Base-by-base conservation (phyloP, 371 early-diverging fungal species). In the Mortierella sp. region DNA sequence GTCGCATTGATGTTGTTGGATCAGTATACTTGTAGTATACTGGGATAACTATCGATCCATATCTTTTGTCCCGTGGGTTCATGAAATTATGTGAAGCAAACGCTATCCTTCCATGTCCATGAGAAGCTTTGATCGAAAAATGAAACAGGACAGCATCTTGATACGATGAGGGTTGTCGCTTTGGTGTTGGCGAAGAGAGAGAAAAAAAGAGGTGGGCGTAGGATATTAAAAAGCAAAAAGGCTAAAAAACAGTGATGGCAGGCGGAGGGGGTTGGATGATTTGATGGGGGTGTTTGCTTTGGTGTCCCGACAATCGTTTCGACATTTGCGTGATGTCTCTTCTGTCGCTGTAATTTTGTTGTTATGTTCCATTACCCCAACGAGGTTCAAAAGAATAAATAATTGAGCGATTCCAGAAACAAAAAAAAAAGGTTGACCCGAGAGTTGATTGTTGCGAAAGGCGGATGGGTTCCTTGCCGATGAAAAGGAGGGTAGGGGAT, bases 381-480 rank as follows among this genome's bases (percentile, higher is more conserved):
- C 35, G 24, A 41, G 41, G 68, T 48, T 14, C 1, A 21, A 51
- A 41, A 68, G 21, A 38, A 65, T 38, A 68, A 65, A 32, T n/a
- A 60, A 41, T 21, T 38, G 68, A 38, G 68, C 68, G 68, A 68
- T 24, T 54, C 21, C 29, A 60, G 60, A 48, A 73, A 38, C 2
- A 11, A 41, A 16, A 54, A 60, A 46, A 35, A 46, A 60, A 24
- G 1, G 63, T 35, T 72, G 55, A 8, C 12, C 41, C 54, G n/a
- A 55, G 71, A 44, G 56, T 16, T 38, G 27, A 49, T 71, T 49
- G 51, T 51, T 38, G 38, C 18, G 48, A 71, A n/a, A 4, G 48
- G n/a, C 35, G 35, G 49, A 54, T 38, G 44, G 21, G 18, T 70
- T 75, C 46, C 81, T 78, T 74, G 82, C 77, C 79, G 80, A 82